Conservation (phyloP, 164 flowering plant species). For the Sextonia rubra region DNA sequence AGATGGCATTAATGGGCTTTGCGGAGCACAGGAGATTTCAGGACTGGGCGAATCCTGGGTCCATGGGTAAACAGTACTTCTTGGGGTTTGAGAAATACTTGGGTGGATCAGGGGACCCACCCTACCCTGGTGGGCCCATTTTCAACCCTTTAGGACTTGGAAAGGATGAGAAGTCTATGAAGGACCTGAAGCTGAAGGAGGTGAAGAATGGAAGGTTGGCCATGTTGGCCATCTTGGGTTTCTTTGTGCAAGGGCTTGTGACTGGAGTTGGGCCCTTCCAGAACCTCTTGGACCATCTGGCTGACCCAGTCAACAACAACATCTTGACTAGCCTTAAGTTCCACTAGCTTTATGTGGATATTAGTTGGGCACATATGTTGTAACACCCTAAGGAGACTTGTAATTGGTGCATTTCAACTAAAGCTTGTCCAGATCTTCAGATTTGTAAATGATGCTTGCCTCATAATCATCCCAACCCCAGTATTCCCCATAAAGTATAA, state of each 20-base stretch:
- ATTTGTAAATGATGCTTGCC: not conserved
- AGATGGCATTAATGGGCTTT: conserved; percentile 95
- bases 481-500: no score
- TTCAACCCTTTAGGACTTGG: conserved; percentile 90
- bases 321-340: conserved; percentile 91
- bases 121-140: conserved; percentile 44
- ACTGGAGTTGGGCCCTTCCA: conserved; percentile 95
- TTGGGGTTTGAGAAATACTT: conserved; percentile 68
- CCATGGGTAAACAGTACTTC: conserved; percentile 75
- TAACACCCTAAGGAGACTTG: conserved; percentile 3
- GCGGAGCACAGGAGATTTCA: conserved; percentile 94
- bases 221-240: conserved; percentile 92
- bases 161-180: conserved; percentile 86
- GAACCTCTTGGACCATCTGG: conserved; percentile 89
- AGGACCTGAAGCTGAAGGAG: conserved; percentile 88
- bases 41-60: conserved; percentile 76
- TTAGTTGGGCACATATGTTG: not conserved
- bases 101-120: conserved; percentile 53
- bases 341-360: conserved; percentile 29
- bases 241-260: conserved; percentile 71
- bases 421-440: not conserved
- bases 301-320: conserved; percentile 93
- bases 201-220: conserved; percentile 96
- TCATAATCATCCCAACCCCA: no score
- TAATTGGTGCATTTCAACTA: conserved; percentile 1